Evolutionary conservation across 768 basidiomycete genomes (phyloP), one percentile per base, ranked within the genome.

Genomic region (Pleurotus salmoneostramineus): DNA sequence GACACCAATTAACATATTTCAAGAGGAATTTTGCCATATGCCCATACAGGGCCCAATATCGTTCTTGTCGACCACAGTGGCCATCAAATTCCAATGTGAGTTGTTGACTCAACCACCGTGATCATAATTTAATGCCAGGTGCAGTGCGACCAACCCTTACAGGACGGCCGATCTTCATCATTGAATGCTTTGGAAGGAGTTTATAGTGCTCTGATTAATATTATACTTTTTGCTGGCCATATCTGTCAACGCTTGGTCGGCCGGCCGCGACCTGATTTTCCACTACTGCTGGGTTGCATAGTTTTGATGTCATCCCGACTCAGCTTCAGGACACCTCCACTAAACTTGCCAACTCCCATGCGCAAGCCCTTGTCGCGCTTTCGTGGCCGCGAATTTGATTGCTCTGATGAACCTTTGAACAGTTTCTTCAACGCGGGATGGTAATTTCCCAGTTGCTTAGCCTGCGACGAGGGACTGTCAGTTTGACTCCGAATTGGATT

Each of bases 381-480:
- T 61, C 72, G 75, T 45, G 65, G 71, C n/a, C 65, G 58, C 48
- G 63, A 51, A 6, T 57, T 60, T 15, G 71, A 65, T 15, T 69
- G 65, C 15, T 64, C 59, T 3, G 52, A 40, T 15, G 72, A 68
- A 5, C 67, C 65, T 56, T 81, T 81, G 64, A 85, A 91, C 5
- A 87, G 61, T 58, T 80, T 83, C 69, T 92, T 94, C 56, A 93
- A 72, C 3, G 79, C 75, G 40, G 89, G 91, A 63, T 94, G 91
- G 67, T 93, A 94, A 68, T 92, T 93, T 14, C 92, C 92, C 60
- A 90, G 61, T 61, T 89, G 81, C 71, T 93, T 94, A 4, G 91
- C 90, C 92, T 94, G 56, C 34, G 27, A 57, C 10, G 58, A 37
- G 58, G 6, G 36, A 56, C 61, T 48, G 61, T 63, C 56, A 32